A percentile compares a stretch with the other conserved stretches of the same genome.
Evolutionary conservation across 1,284 basidiomycete species (phyloP).

Genomic region (Sporisorium exsertum): DNA sequence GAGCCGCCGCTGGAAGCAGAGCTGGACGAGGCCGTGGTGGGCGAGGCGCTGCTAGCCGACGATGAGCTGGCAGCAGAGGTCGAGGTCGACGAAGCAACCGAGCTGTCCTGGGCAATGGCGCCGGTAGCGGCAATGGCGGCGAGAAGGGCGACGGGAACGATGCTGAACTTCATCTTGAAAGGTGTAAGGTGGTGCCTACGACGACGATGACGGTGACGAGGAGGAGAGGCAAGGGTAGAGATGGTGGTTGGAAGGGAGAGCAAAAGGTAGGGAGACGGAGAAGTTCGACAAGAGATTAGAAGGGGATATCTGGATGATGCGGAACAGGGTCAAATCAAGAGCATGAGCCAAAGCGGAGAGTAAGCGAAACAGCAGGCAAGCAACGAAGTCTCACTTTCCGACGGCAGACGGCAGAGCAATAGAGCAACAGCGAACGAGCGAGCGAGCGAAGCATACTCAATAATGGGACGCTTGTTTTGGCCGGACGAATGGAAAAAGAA

Average conservation of each 20-base stretch:
- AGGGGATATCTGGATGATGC: background rate
- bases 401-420: background rate
- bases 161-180: conserved; percentile 60
- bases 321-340: background rate
- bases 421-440: background rate
- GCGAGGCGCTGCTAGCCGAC: conserved; percentile 17
- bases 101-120: conserved; percentile 50
- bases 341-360: conserved; percentile 1
- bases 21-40: conserved; percentile 34
- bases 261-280: background rate
- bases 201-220: conserved; percentile 1
- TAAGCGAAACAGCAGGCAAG: background rate
- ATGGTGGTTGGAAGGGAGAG: conserved; percentile 13
- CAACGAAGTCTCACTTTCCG: conserved; percentile 1
- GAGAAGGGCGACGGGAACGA: conserved; percentile 53
- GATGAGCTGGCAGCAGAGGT: conserved; percentile 20
- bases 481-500: no score
- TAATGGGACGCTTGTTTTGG: conserved; percentile 5
- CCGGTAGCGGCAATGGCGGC: conserved; percentile 51
- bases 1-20: conserved; percentile 22
- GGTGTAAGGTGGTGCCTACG: background rate
- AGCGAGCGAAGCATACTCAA: background rate
- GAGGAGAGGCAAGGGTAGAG: background rate
- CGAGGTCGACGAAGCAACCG: conserved; percentile 26
- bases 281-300: background rate